A percentile compares a stretch with the other conserved stretches of the same genome.
Evolutionary conservation across 805 yeast genomes (phyloP).

Genomic region (Teunomyces panamensis): DNA sequence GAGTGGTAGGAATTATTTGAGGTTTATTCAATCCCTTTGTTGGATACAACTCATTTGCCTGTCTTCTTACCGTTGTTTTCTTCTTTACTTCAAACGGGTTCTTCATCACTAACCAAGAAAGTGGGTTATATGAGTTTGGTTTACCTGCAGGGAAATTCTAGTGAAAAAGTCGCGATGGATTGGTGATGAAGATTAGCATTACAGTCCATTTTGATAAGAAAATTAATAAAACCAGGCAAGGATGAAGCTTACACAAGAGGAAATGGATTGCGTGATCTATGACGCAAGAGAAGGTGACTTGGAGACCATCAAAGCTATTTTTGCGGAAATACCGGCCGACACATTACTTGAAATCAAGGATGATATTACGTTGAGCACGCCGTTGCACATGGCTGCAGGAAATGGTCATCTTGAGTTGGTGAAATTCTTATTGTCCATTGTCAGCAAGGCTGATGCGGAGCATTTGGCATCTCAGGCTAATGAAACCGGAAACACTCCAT

Average conservation of each 20-base stretch:
- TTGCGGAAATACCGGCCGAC: slow-evolving; percentile 52
- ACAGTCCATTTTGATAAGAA: neutral
- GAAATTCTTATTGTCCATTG: slow-evolving; percentile 51
- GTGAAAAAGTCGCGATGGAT: slow-evolving; percentile 1
- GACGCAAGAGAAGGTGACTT: slow-evolving; percentile 89
- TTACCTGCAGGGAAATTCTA: slow-evolving; percentile 1
- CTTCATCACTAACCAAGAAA: slow-evolving; percentile 7
- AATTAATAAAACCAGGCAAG: neutral
- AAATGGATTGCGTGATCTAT: slow-evolving; percentile 74
- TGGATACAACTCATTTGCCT: slow-evolving; percentile 31
- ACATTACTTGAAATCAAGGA: slow-evolving; percentile 52
- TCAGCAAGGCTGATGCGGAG: slow-evolving; percentile 43
- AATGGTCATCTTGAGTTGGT: slow-evolving; percentile 82
- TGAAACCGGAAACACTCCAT: slow-evolving; percentile 86
- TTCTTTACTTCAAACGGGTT: slow-evolving; percentile 31
- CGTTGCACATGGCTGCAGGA: slow-evolving; percentile 94
- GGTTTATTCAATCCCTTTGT: slow-evolving; percentile 34
- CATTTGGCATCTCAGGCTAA: slow-evolving; percentile 43
- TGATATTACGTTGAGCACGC: slow-evolving; percentile 62
- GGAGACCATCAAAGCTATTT: slow-evolving; percentile 66
- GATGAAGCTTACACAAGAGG: slow-evolving; percentile 56
- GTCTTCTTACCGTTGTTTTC: slow-evolving; percentile 28
- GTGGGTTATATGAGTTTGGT: neutral
- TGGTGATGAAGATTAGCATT: neutral
- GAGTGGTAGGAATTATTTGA: slow-evolving; percentile 24